Evolutionary conservation across 192 early-diverging fungal species (phyloP).

Genomic region (Backusella morwellensis): DNA sequence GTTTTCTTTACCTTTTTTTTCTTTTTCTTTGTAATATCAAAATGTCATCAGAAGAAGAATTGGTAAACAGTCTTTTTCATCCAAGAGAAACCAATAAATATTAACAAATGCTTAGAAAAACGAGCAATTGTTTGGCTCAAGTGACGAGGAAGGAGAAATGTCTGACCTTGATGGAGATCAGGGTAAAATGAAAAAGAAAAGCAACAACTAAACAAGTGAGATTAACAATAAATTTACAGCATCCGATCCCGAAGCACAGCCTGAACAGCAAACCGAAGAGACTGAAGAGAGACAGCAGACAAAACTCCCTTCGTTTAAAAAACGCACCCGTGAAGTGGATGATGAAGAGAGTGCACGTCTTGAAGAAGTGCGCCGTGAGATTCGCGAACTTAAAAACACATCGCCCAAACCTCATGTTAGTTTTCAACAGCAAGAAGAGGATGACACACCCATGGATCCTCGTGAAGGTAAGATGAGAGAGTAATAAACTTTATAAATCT

Average conservation of each 20-base stretch:
- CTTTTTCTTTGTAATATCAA: background rate
- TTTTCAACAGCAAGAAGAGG: slow-evolving; percentile 1
- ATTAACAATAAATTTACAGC: background rate
- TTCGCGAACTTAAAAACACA: slow-evolving; percentile 14
- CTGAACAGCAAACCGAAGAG: background rate
- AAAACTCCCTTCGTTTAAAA: slow-evolving; percentile 37
- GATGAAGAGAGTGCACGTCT: slow-evolving; percentile 24
- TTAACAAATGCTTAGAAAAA: background rate
- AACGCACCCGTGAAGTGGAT: slow-evolving; percentile 13
- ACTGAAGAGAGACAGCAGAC: background rate
- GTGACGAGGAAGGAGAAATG: slow-evolving; percentile 26
- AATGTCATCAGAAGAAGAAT: slow-evolving; percentile 10
- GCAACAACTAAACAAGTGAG: background rate
- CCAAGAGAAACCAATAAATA: background rate
- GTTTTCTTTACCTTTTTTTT: background rate
- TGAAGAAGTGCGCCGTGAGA: slow-evolving; percentile 24
- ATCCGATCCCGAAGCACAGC: background rate
- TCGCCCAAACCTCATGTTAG: background rate
- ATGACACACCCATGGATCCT: slow-evolving; percentile 27
- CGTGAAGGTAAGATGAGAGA: slow-evolving; percentile 23
- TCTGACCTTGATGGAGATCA: slow-evolving; percentile 38
- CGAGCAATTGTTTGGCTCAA: slow-evolving; percentile 8
- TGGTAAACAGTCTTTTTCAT: background rate
- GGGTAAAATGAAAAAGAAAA: slow-evolving; percentile 7
- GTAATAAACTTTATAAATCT: too few species aligned